phyloP scores from a whole-genome alignment of 257 asterid species.

The Coffea canephora region DNA sequence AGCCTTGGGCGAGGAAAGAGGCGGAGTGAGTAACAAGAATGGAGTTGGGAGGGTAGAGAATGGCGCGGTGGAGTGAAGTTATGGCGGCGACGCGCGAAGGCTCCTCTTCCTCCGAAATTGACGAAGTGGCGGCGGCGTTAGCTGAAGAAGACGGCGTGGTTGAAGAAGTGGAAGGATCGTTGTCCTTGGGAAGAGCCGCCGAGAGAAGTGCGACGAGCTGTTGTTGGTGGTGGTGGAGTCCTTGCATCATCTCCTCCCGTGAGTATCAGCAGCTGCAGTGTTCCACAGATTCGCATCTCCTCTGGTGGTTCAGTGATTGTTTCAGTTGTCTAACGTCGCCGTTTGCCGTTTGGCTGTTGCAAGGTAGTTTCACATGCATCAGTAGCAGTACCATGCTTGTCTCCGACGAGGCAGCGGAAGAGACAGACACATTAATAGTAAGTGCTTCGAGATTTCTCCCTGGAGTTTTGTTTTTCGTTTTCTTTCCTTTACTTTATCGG shows the following conservation, averaged over 20 bases:
- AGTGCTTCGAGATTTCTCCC: background rate
- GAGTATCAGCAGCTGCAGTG: background rate
- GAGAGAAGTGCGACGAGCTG: conserved; percentile 93
- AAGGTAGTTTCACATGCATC: background rate
- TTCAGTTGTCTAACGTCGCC: background rate
- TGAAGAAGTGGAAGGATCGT: conserved; percentile 54
- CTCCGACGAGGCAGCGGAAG: background rate
- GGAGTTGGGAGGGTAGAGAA: conserved; percentile 82
- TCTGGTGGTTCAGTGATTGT: background rate
- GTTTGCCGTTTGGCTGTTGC: background rate
- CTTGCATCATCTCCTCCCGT: conserved; percentile 59
- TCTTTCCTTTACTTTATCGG: background rate
- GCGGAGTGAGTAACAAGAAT: conserved; percentile 84
- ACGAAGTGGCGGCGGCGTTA: conserved; percentile 16
- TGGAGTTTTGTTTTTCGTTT: background rate
- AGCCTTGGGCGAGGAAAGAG: conserved; percentile 81
- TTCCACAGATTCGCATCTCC: conserved; percentile 18
- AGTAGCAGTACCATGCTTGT: background rate
- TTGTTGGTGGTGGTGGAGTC: conserved; percentile 96
- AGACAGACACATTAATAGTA: background rate
- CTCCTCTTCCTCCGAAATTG: conserved; percentile 41
- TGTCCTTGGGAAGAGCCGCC: conserved; percentile 78
- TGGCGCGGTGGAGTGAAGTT: conserved; percentile 77
- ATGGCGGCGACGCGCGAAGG: conserved; percentile 79
- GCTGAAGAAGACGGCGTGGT: conserved; percentile 23